These are phyloP conservation scores for Aphanomyces invadans DNA, from an alignment of 352 stramenopile genomes.

Conservation along the genomic window DNA sequence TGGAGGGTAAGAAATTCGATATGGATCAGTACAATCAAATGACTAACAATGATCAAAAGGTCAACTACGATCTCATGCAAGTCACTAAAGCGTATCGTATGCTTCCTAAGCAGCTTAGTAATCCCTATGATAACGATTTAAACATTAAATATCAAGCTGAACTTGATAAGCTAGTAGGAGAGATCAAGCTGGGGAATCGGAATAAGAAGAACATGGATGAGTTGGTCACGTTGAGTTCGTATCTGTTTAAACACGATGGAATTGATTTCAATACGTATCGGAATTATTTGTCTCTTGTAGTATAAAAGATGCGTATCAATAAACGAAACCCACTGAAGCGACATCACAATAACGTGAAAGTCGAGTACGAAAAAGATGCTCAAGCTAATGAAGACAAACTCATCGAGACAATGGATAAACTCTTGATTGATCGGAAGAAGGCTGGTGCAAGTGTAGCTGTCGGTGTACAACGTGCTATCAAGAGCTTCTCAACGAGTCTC, in stretches of 20 bases:
- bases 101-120: neutral
- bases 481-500: neutral
- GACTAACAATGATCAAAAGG: neutral
- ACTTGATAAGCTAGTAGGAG: neutral
- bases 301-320: neutral
- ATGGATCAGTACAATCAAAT: neutral
- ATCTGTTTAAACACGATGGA: slow-evolving; percentile 4
- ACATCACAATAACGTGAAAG: neutral
- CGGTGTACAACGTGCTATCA: neutral
- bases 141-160: neutral
- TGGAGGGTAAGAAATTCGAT: neutral
- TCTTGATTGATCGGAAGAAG: neutral
- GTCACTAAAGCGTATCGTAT: neutral
- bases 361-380: neutral
- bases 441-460: neutral
- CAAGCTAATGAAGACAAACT: neutral
- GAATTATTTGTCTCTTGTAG: neutral
- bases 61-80: neutral
- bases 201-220: neutral
- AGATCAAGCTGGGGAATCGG: neutral
- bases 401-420: neutral
- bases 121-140: neutral
- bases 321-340: neutral
- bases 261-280: neutral
- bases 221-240: neutral